These are phyloP conservation scores for Colletotrichum paranaense DNA, from an alignment of 2,329 filamentous ascomycete species.

Conservation along the genomic window DNA sequence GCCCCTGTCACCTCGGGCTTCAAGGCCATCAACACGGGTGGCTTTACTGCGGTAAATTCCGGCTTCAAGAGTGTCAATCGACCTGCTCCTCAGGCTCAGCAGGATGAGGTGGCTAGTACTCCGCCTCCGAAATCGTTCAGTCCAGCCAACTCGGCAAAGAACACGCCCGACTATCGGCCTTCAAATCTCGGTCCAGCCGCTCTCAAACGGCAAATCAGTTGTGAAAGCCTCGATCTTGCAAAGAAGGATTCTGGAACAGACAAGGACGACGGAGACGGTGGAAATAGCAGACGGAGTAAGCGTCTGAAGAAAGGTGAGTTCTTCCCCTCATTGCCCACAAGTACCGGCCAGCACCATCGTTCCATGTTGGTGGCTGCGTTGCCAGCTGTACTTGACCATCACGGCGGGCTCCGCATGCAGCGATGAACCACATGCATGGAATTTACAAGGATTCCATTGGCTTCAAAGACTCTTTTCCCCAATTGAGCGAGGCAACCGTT, in stretches of 20 bases:
- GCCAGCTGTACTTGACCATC: constrained; percentile 16
- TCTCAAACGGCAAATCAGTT: constrained; percentile 82
- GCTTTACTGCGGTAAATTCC: constrained; percentile 80
- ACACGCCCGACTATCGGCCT: constrained; percentile 73
- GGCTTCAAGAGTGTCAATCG: constrained; percentile 77
- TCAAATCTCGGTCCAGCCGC: constrained; percentile 64
- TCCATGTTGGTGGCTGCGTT: constrained; percentile 13
- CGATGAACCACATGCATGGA: constrained; percentile 31
- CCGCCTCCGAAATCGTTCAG: constrained; percentile 71
- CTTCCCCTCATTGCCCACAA: constrained; percentile 5
- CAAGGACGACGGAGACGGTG: constrained; percentile 71
- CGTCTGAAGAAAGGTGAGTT: constrained; percentile 79
- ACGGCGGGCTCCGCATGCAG: constrained; percentile 13
- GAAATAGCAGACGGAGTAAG: constrained; percentile 84
- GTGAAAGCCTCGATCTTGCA: constrained; percentile 60
- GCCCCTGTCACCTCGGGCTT: constrained; percentile 66
- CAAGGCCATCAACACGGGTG: constrained; percentile 67
- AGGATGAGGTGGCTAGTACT: constrained; percentile 64
- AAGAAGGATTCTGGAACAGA: constrained; percentile 60
- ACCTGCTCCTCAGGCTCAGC: constrained; percentile 37
- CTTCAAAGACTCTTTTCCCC: constrained; percentile 37
- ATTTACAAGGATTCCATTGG: not conserved
- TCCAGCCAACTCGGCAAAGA: constrained; percentile 71
- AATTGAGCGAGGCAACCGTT: not conserved
- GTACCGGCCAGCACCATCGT: constrained; percentile 9